These are phyloP conservation scores for Mucor velutinosus DNA, from an alignment of 371 early-diverging fungal genomes.

Conservation along the genomic window DNA sequence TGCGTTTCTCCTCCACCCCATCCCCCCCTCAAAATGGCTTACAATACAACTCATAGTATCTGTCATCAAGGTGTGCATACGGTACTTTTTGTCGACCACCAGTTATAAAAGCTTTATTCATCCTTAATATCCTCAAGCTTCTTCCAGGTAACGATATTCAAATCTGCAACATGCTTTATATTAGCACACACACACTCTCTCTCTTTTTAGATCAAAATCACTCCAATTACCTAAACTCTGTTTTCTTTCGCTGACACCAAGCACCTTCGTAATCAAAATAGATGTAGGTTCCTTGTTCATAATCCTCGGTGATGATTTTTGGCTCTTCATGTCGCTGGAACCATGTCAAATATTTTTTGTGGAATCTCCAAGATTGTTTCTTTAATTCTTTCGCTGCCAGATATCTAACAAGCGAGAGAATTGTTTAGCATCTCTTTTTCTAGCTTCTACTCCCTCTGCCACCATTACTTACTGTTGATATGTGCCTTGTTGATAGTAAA, in stretches of 20 bases:
- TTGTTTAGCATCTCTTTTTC: background rate
- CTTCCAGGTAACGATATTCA: conserved; percentile 34
- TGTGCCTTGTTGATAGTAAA: conserved; percentile 97
- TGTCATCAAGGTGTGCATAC: background rate
- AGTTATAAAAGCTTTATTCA: background rate
- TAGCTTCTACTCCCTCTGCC: background rate
- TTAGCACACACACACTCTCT: background rate
- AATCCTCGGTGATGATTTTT: conserved; percentile 94
- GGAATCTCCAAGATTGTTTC: conserved; percentile 98
- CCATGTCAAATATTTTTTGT: conserved; percentile 98
- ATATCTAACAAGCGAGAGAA: conserved; percentile 53
- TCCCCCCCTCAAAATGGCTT: no score
- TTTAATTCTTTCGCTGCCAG: conserved; percentile 97
- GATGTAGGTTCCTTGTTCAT: conserved; percentile 98
- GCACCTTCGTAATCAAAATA: conserved; percentile 99
- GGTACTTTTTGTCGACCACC: background rate
- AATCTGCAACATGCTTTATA: conserved; percentile 5
- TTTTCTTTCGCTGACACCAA: conserved; percentile 98
- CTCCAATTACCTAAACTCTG: conserved; percentile 78
- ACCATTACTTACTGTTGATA: conserved; percentile 86
- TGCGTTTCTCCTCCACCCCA: no score
- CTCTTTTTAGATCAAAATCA: background rate
- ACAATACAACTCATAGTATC: no score
- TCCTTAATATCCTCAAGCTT: conserved; percentile 8
- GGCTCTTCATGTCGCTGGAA: conserved; percentile 99